These are phyloP conservation scores for Isatis tinctoria DNA, from an alignment of 345 rosid species.

Conservation along the genomic window DNA sequence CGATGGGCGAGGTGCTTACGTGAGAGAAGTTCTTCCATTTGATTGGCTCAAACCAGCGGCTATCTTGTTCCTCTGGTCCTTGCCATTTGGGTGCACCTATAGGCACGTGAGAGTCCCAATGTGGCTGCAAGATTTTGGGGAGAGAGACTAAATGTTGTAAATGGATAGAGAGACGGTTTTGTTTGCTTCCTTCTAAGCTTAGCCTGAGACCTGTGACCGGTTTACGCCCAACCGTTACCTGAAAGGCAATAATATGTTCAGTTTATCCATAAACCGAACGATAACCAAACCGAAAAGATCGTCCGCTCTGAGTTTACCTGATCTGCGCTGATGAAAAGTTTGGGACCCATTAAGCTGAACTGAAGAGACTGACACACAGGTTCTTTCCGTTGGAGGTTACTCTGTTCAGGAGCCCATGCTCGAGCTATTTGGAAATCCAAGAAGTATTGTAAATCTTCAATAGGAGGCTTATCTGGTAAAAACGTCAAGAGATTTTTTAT, in stretches of 20 bases:
- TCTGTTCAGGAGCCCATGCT: constrained; percentile 95
- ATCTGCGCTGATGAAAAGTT: constrained; percentile 86
- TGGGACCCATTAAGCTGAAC: constrained; percentile 99
- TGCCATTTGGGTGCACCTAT: constrained; percentile 98
- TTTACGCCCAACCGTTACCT: constrained; percentile 96
- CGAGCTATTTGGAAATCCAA: constrained; percentile 83
- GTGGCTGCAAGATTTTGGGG: constrained; percentile 91
- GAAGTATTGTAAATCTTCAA: constrained; percentile 95
- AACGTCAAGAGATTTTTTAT: not conserved
- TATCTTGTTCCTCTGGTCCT: constrained; percentile 98
- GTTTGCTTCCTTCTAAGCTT: constrained; percentile 78
- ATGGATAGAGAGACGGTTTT: constrained; percentile 82
- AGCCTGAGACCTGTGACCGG: constrained; percentile 94
- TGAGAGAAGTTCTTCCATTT: constrained; percentile 99
- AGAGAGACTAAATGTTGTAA: constrained; percentile 94
- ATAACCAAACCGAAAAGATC: not conserved
- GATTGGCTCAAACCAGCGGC: constrained; percentile 97
- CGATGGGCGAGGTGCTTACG: constrained; percentile 96
- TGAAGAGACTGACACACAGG: constrained; percentile 90
- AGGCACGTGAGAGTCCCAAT: constrained; percentile 92
- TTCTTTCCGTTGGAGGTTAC: constrained; percentile 82
- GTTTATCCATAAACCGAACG: not conserved
- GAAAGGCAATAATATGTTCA: constrained; percentile 23
- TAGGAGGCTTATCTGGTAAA: constrained; percentile 83
- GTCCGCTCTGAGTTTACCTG: constrained; percentile 51